Evolutionary conservation across 371 early-diverging fungal species (phyloP).

Genomic region (Mortierella sp.): DNA sequence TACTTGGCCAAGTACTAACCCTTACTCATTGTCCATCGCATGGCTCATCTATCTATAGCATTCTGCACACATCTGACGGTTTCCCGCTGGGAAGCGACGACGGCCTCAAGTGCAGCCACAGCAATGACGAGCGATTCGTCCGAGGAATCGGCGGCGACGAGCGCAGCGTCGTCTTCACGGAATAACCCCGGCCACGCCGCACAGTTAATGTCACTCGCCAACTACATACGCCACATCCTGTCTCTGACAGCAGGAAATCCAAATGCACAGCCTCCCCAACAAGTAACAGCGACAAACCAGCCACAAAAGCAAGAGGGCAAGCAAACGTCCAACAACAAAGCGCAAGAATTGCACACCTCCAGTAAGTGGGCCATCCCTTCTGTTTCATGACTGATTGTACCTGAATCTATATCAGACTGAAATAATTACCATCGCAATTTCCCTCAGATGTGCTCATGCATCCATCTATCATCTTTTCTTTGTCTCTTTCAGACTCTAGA

Average conservation of each 20-base stretch:
- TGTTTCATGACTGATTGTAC: neutral
- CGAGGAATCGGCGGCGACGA: neutral
- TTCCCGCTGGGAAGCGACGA: constrained; percentile 45
- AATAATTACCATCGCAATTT: neutral
- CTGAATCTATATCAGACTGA: neutral
- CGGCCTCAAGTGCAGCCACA: neutral
- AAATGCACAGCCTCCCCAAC: constrained; percentile 18
- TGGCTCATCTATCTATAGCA: constrained; percentile 30
- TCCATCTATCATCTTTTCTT: neutral
- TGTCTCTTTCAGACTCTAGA: constrained; percentile 18
- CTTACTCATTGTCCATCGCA: neutral
- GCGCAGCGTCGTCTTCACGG: neutral
- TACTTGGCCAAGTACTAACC: neutral
- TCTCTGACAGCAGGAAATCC: constrained; percentile 34
- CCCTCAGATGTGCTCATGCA: neutral
- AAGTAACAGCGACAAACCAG: constrained; percentile 1
- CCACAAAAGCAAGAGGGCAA: constrained; percentile 9
- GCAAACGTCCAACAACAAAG: neutral
- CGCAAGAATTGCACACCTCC: constrained; percentile 2
- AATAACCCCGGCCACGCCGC: constrained; percentile 29
- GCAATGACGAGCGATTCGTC: neutral
- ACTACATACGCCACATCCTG: constrained; percentile 51
- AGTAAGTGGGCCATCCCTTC: neutral
- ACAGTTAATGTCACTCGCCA: constrained; percentile 43
- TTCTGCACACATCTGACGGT: constrained; percentile 48